Evolutionary conservation across 2,329 filamentous ascomycete species (phyloP).

Genomic region (Colletotrichum scovillei): DNA sequence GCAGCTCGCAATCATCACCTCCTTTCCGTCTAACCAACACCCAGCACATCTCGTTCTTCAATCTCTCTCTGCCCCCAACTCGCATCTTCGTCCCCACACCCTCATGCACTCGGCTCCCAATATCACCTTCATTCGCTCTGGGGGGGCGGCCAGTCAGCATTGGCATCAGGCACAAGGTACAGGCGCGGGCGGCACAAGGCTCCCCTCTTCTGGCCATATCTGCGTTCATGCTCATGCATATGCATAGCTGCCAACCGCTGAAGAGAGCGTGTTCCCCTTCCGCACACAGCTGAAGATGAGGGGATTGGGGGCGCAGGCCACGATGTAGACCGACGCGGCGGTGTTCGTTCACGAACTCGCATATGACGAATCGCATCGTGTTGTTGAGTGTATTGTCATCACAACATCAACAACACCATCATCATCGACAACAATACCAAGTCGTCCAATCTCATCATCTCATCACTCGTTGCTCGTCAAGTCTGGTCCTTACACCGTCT

Average conservation of each 20-base stretch:
- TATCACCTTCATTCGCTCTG: conserved; percentile 14
- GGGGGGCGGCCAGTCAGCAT: conserved; percentile 7
- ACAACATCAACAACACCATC: neutral
- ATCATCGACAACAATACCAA: neutral
- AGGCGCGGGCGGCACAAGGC: neutral
- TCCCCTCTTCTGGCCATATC: neutral
- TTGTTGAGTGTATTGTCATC: neutral
- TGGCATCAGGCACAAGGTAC: conserved; percentile 12
- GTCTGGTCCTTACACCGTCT: neutral
- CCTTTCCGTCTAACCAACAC: conserved; percentile 22
- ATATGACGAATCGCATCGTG: neutral
- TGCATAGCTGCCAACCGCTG: conserved; percentile 17
- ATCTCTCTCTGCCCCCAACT: conserved; percentile 6
- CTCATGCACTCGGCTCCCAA: conserved; percentile 23
- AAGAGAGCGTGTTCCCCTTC: conserved; percentile 5
- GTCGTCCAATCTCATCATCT: neutral
- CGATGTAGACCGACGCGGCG: neutral
- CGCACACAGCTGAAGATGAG: neutral
- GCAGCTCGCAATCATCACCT: neutral
- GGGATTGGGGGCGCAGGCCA: neutral
- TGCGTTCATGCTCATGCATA: neutral
- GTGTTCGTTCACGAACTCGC: neutral
- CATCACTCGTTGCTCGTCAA: neutral
- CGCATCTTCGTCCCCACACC: conserved; percentile 7
- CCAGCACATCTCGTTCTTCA: conserved; percentile 4